phyloP scores from a whole-genome alignment of 768 basidiomycete genomes.

The Kwoniella botswanensis region DNA sequence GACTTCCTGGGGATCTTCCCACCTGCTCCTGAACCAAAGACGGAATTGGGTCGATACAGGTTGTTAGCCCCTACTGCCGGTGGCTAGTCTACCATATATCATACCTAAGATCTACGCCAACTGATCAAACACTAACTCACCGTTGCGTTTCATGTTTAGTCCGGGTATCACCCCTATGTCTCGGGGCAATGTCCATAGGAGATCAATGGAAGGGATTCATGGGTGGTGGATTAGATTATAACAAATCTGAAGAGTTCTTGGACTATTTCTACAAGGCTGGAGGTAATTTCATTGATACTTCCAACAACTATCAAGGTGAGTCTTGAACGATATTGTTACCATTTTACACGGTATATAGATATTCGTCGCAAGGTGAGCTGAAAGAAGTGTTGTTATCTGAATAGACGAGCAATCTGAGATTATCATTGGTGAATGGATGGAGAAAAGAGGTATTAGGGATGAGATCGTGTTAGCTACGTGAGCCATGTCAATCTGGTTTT shows the following conservation, averaged over 20 bases:
- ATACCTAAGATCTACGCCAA: too few relatives aligned
- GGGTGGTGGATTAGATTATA: slow-evolving; percentile 34
- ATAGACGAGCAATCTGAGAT: slow-evolving; percentile 65
- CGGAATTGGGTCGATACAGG: slow-evolving; percentile 43
- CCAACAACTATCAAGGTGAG: slow-evolving; percentile 33
- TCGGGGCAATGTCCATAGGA: slow-evolving; percentile 61
- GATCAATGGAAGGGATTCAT: slow-evolving; percentile 58
- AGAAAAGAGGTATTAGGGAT: slow-evolving; percentile 60
- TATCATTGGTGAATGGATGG: slow-evolving; percentile 65
- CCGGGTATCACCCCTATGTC: slow-evolving; percentile 59
- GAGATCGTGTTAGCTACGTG: slow-evolving; percentile 58
- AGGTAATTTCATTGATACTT: slow-evolving; percentile 63
- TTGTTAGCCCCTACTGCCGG: slow-evolving; percentile 58
- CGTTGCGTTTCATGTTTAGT: slow-evolving; percentile 21
- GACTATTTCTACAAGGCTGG: slow-evolving; percentile 62
- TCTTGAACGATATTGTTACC: too few relatives aligned
- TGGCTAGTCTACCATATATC: slow-evolving; percentile 14
- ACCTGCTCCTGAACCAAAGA: slow-evolving; percentile 26
- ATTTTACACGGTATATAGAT: too few relatives aligned
- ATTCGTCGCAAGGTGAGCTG: not conserved
- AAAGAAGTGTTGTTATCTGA: not conserved
- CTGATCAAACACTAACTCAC: not conserved
- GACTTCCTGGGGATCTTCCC: slow-evolving; percentile 23
- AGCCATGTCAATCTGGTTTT: not conserved
- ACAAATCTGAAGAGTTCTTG: slow-evolving; percentile 61